Evolutionary conservation across 352 stramenopile genomes (phyloP).

Genomic region (Elongisporangium anandrum): DNA sequence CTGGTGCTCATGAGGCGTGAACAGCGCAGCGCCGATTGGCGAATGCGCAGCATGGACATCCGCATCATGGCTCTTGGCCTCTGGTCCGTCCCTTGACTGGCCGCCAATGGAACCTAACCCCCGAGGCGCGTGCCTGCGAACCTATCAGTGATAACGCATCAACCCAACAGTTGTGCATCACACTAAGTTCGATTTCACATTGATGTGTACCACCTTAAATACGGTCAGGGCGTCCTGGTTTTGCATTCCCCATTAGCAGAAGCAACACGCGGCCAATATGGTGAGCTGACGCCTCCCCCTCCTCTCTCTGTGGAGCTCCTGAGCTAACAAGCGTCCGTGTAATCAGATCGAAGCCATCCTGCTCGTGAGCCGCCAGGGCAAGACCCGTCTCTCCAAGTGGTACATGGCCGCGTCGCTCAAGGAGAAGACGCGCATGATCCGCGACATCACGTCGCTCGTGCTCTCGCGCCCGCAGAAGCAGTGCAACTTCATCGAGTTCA

Average conservation of each 20-base stretch:
- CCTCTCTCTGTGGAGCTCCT: conserved; percentile 7
- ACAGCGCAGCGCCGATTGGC: conserved; percentile 1
- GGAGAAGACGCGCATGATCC: conserved; percentile 86
- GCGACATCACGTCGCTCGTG: conserved; percentile 86
- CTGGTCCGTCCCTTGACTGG: not conserved
- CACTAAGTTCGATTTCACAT: not conserved
- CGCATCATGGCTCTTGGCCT: not conserved
- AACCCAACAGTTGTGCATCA: too few relatives aligned
- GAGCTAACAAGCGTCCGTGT: conserved; percentile 1
- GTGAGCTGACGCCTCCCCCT: not conserved
- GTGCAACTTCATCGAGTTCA: conserved; percentile 97
- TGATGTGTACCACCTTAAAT: not conserved
- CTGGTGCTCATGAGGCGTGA: conserved; percentile 28
- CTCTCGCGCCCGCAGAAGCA: conserved; percentile 81
- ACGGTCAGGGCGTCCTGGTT: not conserved
- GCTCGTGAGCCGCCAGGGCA: conserved; percentile 89
- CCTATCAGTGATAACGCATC: not conserved
- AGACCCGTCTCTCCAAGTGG: conserved; percentile 90
- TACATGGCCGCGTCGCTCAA: conserved; percentile 77
- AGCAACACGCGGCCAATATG: not conserved
- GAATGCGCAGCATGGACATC: not conserved
- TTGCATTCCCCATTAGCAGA: not conserved
- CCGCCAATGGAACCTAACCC: not conserved
- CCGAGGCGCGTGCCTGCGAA: not conserved
- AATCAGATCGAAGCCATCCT: conserved; percentile 86